phyloP scores from a whole-genome alignment of 257 asterid species.

The Nicotiana tomentosiformis region DNA sequence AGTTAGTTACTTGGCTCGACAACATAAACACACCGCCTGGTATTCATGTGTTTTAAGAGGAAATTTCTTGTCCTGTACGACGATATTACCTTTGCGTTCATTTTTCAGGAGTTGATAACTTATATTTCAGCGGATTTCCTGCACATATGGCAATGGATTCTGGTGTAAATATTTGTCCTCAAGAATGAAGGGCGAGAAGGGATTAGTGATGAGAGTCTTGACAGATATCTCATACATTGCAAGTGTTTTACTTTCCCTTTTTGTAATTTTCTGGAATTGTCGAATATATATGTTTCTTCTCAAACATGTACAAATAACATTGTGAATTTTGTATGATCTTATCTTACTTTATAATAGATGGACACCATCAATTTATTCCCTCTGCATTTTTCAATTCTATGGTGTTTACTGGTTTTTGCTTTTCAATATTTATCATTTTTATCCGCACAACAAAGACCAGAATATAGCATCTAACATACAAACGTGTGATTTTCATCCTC shows the following conservation, averaged over 20 bases:
- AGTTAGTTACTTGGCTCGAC: constrained; percentile 66
- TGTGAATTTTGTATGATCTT: constrained; percentile 4
- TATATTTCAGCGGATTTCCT: not conserved
- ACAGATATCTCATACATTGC: too few species aligned
- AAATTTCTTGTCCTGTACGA: not conserved
- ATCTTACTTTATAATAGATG: not conserved
- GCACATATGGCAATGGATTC: not conserved
- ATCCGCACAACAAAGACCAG: not conserved
- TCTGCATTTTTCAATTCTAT: not conserved
- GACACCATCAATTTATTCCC: not conserved
- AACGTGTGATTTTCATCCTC: not conserved
- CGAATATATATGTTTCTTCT: not conserved
- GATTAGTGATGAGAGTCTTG: too few species aligned
- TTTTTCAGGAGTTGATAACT: not conserved
- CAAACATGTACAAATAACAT: constrained; percentile 7
- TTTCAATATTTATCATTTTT: not conserved
- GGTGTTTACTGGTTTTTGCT: not conserved
- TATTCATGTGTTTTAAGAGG: constrained; percentile 4
- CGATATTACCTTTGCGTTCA: not conserved
- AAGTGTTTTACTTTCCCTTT: not conserved
- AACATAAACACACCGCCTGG: constrained; percentile 28
- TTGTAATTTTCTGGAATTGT: not conserved
- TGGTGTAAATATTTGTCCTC: not conserved
- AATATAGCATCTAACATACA: not conserved
- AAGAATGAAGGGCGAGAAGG: too few species aligned